Evolutionary conservation across 176 grass and related monocot species (phyloP), one percentile per base, ranked within the genome.

Genomic region (Rhipidocladum racemiflorum): DNA sequence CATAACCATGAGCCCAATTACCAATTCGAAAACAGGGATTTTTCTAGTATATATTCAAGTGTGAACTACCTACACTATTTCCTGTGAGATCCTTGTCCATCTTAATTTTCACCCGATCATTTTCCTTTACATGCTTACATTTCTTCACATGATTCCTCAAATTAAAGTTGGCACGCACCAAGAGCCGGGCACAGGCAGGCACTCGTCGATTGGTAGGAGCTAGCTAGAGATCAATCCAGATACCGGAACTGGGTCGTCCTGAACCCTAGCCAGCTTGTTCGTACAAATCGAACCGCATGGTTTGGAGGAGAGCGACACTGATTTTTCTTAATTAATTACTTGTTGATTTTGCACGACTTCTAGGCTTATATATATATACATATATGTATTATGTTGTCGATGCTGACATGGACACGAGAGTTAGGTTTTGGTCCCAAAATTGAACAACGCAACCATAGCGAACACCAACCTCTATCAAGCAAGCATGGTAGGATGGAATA

Each of bases 361-460:
- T 12, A 24, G n/a, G 4, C 9, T 57, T 57, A 25, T 23, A 10
- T 24, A n/a, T n/a, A n/a, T n/a, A n/a, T n/a, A n/a, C n/a, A n/a
- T n/a, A n/a, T n/a, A n/a, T n/a, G n/a, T n/a, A n/a, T n/a, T n/a
- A 57, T 11, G n/a, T 11, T 23, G 62, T 70, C 61, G 53, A 57
- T 61, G 54, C 3, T 32, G 29, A 71, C 2, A 20, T 39, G 61
- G 65, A 71, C 23, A 48, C 21, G 53, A 50, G 53, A 8, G 65
- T 79, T 78, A 71, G 75, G 65, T 63, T 42, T 39, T 49, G 59
- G 43, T 51, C 43, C 23, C 45, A 30, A 71, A 63, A 40, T 10
- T 25, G 51, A 85, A 85, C 65, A 21, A 25, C 63, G 13, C 27
- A 38, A 23, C 64, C 13, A 8, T 30, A 56, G 48, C 17, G 50